A percentile compares a stretch with the other conserved stretches of the same genome.
Conservation (phyloP, 1,139 yeast species). For the Spathaspora jeffriesii region DNA sequence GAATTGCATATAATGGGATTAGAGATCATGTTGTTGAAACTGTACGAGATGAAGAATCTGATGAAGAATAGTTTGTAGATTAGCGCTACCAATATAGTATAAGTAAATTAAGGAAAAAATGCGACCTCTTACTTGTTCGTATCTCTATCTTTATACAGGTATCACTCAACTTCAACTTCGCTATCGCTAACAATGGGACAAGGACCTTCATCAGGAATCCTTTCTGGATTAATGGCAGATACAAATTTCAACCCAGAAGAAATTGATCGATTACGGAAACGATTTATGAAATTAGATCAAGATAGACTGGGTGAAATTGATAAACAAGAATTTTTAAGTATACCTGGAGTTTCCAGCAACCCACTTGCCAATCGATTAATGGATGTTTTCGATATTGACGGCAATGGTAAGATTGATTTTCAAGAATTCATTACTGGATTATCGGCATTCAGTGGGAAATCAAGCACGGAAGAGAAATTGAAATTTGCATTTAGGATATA, state of each 20-base stretch:
- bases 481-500: slow-evolving; percentile 91
- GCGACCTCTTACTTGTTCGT: too few species aligned
- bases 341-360: slow-evolving; percentile 90
- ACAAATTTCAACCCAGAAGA: slow-evolving; percentile 90
- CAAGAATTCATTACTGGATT: slow-evolving; percentile 92
- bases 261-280: slow-evolving; percentile 83
- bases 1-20: slow-evolving; percentile 27
- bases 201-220: slow-evolving; percentile 62
- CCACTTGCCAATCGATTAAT: slow-evolving; percentile 89
- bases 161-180: too few species aligned
- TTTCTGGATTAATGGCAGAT: slow-evolving; percentile 71
- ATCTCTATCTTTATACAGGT: too few species aligned
- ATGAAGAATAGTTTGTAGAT: not conserved
- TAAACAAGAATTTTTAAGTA: slow-evolving; percentile 83
- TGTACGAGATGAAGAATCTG: not conserved
- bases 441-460: slow-evolving; percentile 89
- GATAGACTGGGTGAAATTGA: slow-evolving; percentile 95
- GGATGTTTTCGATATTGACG: slow-evolving; percentile 94
- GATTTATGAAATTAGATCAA: slow-evolving; percentile 94
- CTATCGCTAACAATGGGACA: slow-evolving; percentile 67
- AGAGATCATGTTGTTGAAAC: not conserved
- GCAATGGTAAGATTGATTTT: slow-evolving; percentile 92
- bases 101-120: too few species aligned
- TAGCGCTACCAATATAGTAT: not conserved
- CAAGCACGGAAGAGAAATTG: slow-evolving; percentile 80